A percentile compares a stretch with the other conserved stretches of the same genome.
phyloP scores from a whole-genome alignment of 1,284 basidiomycete species.

The Marasmius oreades region DNA sequence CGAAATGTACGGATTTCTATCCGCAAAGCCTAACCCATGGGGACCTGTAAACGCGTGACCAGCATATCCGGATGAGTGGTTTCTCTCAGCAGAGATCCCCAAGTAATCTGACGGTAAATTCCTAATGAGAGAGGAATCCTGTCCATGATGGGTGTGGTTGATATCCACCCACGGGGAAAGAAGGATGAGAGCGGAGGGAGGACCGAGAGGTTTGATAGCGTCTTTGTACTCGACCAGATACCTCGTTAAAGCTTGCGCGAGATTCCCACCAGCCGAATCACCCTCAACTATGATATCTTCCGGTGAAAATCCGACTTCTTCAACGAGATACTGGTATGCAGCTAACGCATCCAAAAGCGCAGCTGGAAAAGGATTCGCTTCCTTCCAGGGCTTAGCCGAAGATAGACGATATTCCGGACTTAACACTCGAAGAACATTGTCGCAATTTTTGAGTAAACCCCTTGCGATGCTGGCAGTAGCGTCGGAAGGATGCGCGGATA shows the following conservation, averaged over 20 bases:
- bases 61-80: slow-evolving; percentile 26
- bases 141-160: slow-evolving; percentile 29
- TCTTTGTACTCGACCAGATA: slow-evolving; percentile 44
- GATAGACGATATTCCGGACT: slow-evolving; percentile 50
- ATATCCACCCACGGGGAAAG: slow-evolving; percentile 61
- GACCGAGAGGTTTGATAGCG: slow-evolving; percentile 31
- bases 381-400: slow-evolving; percentile 29
- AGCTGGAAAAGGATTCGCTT: slow-evolving; percentile 51
- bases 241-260: slow-evolving; percentile 55
- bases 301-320: slow-evolving; percentile 44
- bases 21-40: slow-evolving; percentile 35
- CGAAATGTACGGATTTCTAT: slow-evolving; percentile 50
- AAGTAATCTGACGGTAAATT: slow-evolving; percentile 40
- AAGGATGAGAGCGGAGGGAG: slow-evolving; percentile 50
- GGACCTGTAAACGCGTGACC: slow-evolving; percentile 38
- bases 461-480: slow-evolving; percentile 30
- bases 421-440: slow-evolving; percentile 39
- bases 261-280: slow-evolving; percentile 51
- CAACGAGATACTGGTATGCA: slow-evolving; percentile 58
- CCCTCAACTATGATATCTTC: slow-evolving; percentile 62
- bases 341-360: slow-evolving; percentile 61
- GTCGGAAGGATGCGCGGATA: slow-evolving; percentile 42
- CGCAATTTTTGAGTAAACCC: slow-evolving; percentile 32
- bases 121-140: slow-evolving; percentile 29
- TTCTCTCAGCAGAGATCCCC: slow-evolving; percentile 9